Conservation (phyloP, 139 green algal genomes). For the Chlorella sp. region DNA sequence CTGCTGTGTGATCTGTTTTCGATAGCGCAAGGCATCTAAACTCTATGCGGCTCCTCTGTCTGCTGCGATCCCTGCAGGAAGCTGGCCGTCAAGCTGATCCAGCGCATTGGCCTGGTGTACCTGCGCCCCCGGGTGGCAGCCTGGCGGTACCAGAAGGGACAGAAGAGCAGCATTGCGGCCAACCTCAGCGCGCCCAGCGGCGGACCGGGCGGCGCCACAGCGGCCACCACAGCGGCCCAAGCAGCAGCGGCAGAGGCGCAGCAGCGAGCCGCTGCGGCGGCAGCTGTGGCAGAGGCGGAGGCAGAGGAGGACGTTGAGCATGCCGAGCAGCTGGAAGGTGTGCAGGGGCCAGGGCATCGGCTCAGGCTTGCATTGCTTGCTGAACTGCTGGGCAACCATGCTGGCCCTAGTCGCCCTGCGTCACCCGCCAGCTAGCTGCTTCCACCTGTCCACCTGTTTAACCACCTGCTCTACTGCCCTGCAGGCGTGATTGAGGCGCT, state of each 20-base stretch:
- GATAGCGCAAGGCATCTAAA: too few species aligned
- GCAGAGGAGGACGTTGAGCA: constrained; percentile 72
- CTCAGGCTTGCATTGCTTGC: background rate
- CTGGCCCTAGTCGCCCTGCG: too few species aligned
- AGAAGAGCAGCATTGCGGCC: background rate
- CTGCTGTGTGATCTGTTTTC: too few species aligned
- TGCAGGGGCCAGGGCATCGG: background rate
- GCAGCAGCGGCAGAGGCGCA: background rate
- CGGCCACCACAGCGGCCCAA: background rate
- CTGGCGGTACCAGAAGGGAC: constrained; percentile 79
- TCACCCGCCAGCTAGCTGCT: background rate
- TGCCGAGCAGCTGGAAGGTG: constrained; percentile 39
- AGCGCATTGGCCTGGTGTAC: constrained; percentile 82
- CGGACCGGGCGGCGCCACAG: background rate
- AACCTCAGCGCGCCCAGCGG: background rate
- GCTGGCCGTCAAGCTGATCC: constrained; percentile 87
- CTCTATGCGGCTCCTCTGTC: too few species aligned
- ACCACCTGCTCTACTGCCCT: background rate
- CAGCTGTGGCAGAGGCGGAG: constrained; percentile 68
- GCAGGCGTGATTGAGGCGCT: constrained; percentile 57
- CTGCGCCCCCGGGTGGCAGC: constrained; percentile 75
- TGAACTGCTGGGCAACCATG: background rate
- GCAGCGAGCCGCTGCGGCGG: background rate
- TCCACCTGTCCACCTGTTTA: background rate
- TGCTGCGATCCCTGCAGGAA: constrained; percentile 60